Evolutionary conservation across 495 filamentous ascomycete genomes (phyloP).

Genomic region (Penicillium riverlandense): DNA sequence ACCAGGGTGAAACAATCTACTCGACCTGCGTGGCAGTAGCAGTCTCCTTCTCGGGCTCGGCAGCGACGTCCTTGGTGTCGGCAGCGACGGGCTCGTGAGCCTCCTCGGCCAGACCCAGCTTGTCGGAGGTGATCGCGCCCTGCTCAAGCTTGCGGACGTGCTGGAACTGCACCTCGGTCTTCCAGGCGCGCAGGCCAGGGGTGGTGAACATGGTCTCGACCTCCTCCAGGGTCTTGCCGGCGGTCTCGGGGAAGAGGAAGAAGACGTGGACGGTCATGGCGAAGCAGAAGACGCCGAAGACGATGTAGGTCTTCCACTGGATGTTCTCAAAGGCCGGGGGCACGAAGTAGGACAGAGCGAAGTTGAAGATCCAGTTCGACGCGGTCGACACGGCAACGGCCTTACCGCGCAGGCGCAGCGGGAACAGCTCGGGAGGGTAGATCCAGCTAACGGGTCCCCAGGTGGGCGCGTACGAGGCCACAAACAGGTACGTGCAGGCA

Average conservation of each 20-base stretch:
- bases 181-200: constrained; percentile 57
- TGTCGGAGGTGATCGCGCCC: constrained; percentile 21
- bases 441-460: constrained; percentile 65
- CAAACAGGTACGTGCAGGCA: constrained; percentile 61
- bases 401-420: constrained; percentile 56
- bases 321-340: constrained; percentile 69
- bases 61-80: not conserved
- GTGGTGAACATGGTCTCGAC: constrained; percentile 64
- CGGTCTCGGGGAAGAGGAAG: constrained; percentile 77
- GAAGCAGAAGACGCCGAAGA: constrained; percentile 72
- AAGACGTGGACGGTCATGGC: constrained; percentile 67
- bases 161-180: constrained; percentile 42
- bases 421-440: constrained; percentile 64
- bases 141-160: constrained; percentile 23
- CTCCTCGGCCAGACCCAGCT: constrained; percentile 14
- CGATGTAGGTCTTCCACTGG: constrained; percentile 63
- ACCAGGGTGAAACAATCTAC: not conserved
- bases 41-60: constrained; percentile 3
- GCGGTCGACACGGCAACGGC: constrained; percentile 66
- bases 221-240: constrained; percentile 76
- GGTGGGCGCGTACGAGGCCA: constrained; percentile 47
- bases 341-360: constrained; percentile 71
- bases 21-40: not conserved
- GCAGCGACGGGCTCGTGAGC: not conserved
- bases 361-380: constrained; percentile 75